These are phyloP conservation scores for Lentinula sp. DNA, from an alignment of 768 basidiomycete genomes.

Conservation along the genomic window DNA sequence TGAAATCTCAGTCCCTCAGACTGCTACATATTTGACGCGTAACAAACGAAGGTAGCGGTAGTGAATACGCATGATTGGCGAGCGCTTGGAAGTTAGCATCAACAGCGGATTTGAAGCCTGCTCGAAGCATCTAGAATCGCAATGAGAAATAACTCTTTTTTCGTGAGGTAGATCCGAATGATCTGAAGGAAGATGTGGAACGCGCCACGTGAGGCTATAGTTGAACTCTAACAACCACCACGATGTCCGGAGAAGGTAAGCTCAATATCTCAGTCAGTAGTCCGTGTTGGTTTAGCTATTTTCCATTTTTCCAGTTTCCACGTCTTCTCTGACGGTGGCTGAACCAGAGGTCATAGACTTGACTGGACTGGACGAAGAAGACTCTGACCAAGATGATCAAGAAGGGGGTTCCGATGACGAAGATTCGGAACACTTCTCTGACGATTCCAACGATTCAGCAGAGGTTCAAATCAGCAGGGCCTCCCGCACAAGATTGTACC, in stretches of 20 bases:
- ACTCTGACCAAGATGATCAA: slow-evolving; percentile 7
- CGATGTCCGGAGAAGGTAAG: background rate
- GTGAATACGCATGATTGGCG: background rate
- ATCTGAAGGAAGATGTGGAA: background rate
- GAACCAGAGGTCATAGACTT: slow-evolving; percentile 32
- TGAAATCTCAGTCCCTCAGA: no score
- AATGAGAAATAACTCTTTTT: background rate
- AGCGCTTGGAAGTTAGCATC: no score
- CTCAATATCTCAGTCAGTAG: background rate
- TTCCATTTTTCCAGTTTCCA: background rate
- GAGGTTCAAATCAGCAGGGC: slow-evolving; percentile 31
- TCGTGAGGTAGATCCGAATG: background rate
- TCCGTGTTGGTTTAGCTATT: no score
- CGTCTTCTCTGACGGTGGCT: background rate
- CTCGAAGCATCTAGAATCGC: background rate
- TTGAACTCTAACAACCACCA: background rate
- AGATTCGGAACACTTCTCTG: slow-evolving; percentile 14
- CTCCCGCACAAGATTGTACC: slow-evolving; percentile 35
- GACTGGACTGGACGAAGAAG: slow-evolving; percentile 30
- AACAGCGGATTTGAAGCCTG: no score
- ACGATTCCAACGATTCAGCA: slow-evolving; percentile 22
- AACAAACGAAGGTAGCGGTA: background rate
- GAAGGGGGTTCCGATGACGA: slow-evolving; percentile 11
- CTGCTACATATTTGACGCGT: no score
- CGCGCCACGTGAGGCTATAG: background rate